Base-by-base conservation (phyloP, 345 rosid genomes). In the Camelina hispida region DNA sequence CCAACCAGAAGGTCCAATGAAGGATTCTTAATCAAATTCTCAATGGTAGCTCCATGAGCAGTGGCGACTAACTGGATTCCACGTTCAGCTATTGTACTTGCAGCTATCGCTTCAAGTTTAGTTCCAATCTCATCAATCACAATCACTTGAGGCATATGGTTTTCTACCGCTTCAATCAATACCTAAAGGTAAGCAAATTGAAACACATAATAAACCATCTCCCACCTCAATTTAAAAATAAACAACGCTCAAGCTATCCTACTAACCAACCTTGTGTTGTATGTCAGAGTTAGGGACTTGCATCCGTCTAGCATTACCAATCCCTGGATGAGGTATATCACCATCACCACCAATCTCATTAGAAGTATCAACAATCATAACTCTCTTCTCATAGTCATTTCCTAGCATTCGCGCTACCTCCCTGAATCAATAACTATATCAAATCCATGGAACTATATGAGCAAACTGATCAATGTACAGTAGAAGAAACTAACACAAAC, bases 311-410 rank as follows among this genome's bases (percentile, higher is more conserved):
- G 97, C 96, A 80, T 85, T 85, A 47, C 98, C 97, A 9, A 93
- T 93, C 72, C 97, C 96, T 37, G 90, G 86, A 84, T 93, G 97
- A 48, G 97, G 97, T 74, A 93, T 91, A 85, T 93, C 97, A 58
- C 97, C 97, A 87, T 93, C 96, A 46, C 98, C 98, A 76, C 98
- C 97, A 22, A 93, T 93, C 90, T 93, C 98, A 79, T 87, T 93
- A 28, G 96, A 91, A 58, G 97, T 91, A 58, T 93, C 97, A 81
- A 93, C 97, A 74, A 93, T 91, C 96, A 91, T 89, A 20, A 93
- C 97, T 62, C 97, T 86, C 79, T 93, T 89, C 71, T 81, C 84
- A 80, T 80, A 86, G 67, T 93, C 98, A 87, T 87, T 85, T 58
- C 97, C 98, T 60, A 93, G 92, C 92, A 93, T 89, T 70, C 93